Conservation (phyloP, 176 grass and related monocot species). For the Areca catechu region DNA sequence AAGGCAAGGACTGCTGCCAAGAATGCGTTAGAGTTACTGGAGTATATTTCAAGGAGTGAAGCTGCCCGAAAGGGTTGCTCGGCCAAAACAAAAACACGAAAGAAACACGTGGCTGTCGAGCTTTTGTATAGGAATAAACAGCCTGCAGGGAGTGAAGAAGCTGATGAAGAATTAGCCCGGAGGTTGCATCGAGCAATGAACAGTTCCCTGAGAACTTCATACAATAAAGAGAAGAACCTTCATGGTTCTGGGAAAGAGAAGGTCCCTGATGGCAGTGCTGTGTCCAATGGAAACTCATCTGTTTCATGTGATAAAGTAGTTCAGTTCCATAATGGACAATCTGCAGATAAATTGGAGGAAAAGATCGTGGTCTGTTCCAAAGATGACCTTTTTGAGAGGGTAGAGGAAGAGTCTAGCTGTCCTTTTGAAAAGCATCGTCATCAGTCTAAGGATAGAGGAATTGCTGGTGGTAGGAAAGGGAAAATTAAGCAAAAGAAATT, state of each 20-base stretch:
- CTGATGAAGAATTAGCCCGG: constrained; percentile 46
- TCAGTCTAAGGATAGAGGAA: constrained; percentile 11
- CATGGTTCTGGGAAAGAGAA: constrained; percentile 1
- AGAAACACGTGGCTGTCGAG: constrained; percentile 62
- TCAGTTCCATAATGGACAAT: constrained; percentile 20
- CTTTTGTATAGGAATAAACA: constrained; percentile 59
- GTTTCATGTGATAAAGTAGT: constrained; percentile 1
- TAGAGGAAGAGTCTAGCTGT: constrained; percentile 3
- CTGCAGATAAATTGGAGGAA: constrained; percentile 25
- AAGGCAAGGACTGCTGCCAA: constrained; percentile 68
- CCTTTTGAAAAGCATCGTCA: constrained; percentile 1
- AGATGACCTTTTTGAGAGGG: background rate
- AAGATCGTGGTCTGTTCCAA: constrained; percentile 11
- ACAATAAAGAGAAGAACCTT: constrained; percentile 36
- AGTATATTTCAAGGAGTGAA: constrained; percentile 44
- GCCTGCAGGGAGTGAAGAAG: constrained; percentile 21
- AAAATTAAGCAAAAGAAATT: constrained; percentile 68
- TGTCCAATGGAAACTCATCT: constrained; percentile 27
- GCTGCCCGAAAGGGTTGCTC: constrained; percentile 34
- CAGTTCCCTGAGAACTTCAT: constrained; percentile 48
- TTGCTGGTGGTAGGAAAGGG: constrained; percentile 22
- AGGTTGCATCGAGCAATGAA: constrained; percentile 56
- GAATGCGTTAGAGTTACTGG: constrained; percentile 64
- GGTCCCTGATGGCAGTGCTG: background rate
- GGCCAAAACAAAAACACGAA: constrained; percentile 48